Base-by-base conservation (phyloP, 108 stramenopile genomes). In the Pseudonitzschia multistriata region DNA sequence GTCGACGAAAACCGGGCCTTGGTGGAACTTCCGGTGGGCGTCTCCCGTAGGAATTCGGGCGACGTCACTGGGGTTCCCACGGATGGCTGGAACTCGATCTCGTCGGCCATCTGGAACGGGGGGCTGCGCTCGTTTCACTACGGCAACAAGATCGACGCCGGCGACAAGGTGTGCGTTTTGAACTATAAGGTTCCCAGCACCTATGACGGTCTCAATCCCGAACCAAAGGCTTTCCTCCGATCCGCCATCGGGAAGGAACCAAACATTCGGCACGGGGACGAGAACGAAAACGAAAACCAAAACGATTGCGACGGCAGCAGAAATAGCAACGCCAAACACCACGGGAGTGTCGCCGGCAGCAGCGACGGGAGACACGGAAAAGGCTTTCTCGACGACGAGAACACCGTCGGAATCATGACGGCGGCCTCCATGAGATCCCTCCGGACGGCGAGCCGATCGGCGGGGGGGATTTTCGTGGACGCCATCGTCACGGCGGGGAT, bases 401-500 rank as follows among this genome's bases (percentile, higher is more conserved):
- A 45, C 30, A 78, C 72, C 5, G 54, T 83, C 11, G 82, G 82
- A 14, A 39, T 83, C 22, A 25, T 83, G 59, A 83, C 82, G 40
- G 82, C 82, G 31, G 82, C 82, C 19, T 74, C 68, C 13, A 80
- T 83, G 79, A 53, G 77, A 22, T 80, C 72, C 5, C 37, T 76
- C 34, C 25, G 61, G 25, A 70, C 42, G 15, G 56, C 82, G 3
- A 67, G 62, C 49, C 69, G 74, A 15, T 54, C 53, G 42, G 65
- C 64, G 6, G 30, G 25, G 27, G 68, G 68, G 0, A 57, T 83
- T 21, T 4, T 19, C 36, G 67, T 83, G 4, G 82, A 83, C 59
- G 82, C 52, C 6, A 74, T 83, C 53, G 82, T 80, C 0, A 83
- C 82, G 31, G 82, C 79, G 22, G 82, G 82, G 25, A 57, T 83